Evolutionary conservation across 1,284 basidiomycete species (phyloP), one percentile per base, ranked within the genome.

Genomic region (Cutaneotrichosporon mucoides): DNA sequence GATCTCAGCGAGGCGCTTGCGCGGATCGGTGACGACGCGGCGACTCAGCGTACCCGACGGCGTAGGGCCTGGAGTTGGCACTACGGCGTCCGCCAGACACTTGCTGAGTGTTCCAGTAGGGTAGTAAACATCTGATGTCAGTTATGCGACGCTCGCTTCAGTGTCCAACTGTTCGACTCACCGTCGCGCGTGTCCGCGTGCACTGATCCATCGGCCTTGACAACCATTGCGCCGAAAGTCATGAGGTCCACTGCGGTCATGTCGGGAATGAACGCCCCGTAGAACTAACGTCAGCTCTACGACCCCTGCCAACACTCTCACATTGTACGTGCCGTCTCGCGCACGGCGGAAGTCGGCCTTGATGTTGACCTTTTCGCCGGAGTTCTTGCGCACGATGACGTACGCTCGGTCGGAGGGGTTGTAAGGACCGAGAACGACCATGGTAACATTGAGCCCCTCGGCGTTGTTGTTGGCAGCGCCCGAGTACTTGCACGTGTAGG

Each of bases 241-340:
- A 35, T 49, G 37, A 59, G 11, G 13, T 42, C 44, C 13, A 43
- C 12, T 9, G 53, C 40, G 2, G 38, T 40, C 1, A 49, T 40
- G 55, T 62, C 52, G 13, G 55, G 13, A 34, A 66, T 59, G 50
- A 61, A 66, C 10, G 41, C 44, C 43, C 41, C 44, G 56, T 60
- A 59, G 38, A 53, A 60, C 24, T 24, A 24, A 24, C 24, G 24
- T 24, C 24, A 24, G 24, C 24, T 24, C 24, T 24, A 24, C 24
- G 24, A 24, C 24, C 24, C 24, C 24, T 24, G 24, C 24, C 24
- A 24, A 24, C 24, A 24, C 24, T 24, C 24, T 24, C 24, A 24
- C 24, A 40, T 56, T 42, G 10, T 15, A 9, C 34, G 24, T 24
- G 24, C 24, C 24, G 24, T 24, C 24, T 24, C 24, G 24, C 24